Evolutionary conservation across 495 filamentous ascomycete species (phyloP), one percentile per base, ranked within the genome.

Genomic region (Xylaria longipes): DNA sequence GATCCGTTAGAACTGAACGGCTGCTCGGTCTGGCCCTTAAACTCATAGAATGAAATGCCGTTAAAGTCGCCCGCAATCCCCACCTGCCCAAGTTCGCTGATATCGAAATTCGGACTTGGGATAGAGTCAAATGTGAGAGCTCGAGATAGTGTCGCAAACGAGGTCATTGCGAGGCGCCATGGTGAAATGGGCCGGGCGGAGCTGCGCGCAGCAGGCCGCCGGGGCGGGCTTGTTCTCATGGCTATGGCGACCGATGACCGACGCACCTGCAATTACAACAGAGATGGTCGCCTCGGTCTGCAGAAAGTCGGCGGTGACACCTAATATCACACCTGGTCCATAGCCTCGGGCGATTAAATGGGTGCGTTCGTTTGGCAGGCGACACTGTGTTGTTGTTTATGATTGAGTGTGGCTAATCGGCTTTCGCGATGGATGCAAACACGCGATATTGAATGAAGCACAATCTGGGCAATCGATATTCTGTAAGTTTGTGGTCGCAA

Each of bases 21-120:
- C 43, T 86, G 81, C 81, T 97, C 89, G 45, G 87, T 90, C 80
- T 99, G 95, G 73, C 89, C 90, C 74, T 90, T 83, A 79, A 91
- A 98, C 77, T 92, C 84, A 84, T 95, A 98, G 22, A 98, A 85
- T 39, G 97, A 97, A 64, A 98, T 92, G 46, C 93, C 91, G 77
- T 91, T 88, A 79, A 98, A 99, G 81, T 98, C 91, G 71, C 96
- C 96, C 14, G 90, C 93, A 66, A 99, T 85, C 48, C 92, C 94
- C 65, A 98, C 90, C 72, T 91, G 89, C 67, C 97, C 96, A 61
- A 98, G 86, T 67, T 90, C 79, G n/a, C 85, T 86, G 52, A 98
- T 87, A 78, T 97, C 91, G 80, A 99, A 86, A 71, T 95, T 90
- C 61, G 94, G 89, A 48, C 91, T 82, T 2, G 94, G 89, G 45